Evolutionary conservation across 78 protist genomes (phyloP), one percentile per base, ranked within the genome.

Genomic region (Dictyostelium purpureum): DNA sequence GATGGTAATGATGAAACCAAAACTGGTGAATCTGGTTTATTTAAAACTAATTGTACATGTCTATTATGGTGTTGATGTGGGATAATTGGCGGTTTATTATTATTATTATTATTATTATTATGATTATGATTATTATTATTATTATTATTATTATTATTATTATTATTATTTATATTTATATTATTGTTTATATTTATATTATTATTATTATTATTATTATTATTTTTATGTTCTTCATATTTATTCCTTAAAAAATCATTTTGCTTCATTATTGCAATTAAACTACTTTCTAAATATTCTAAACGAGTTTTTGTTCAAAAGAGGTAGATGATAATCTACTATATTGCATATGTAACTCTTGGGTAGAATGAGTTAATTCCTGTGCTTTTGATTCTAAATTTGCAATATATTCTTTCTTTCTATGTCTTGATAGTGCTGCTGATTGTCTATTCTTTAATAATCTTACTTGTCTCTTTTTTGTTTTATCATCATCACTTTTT

Each of bases 401-500:
- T 19, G 74, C 33, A 33, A 85, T 73, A 61, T 85, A 85, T 47
- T 85, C 92, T 61, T 85, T 85, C 82, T 85, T 85, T 73, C 92
- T 51, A 45, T 59, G 54, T 70, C 92, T 70, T 31, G 92, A 85
- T 2, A 85, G 45, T 2, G 92, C 92, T 14, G 92, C 92, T 2
- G 92, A 85, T 74, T 85, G 77, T 31, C 92, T 51, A 61, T 85
- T 85, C 52, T 85, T 85, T 59, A 66, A 18, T 14, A 85, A 59
- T 37, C 92, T 73, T 2, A 85, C 92, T 45, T 85, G 92, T 73
- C 92, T 85, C 75, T 85, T 85, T 59, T 85, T 85, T 33, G 33
- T 43, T 43, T 54, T 52, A 31, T 73, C 92, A 37, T 31, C 61
- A 14, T 33, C 40, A 11, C 54, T 49, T 11, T 49, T 49, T 49